phyloP scores from a whole-genome alignment of 2,329 filamentous ascomycete genomes.

The Conoideocrella luteorostrata region DNA sequence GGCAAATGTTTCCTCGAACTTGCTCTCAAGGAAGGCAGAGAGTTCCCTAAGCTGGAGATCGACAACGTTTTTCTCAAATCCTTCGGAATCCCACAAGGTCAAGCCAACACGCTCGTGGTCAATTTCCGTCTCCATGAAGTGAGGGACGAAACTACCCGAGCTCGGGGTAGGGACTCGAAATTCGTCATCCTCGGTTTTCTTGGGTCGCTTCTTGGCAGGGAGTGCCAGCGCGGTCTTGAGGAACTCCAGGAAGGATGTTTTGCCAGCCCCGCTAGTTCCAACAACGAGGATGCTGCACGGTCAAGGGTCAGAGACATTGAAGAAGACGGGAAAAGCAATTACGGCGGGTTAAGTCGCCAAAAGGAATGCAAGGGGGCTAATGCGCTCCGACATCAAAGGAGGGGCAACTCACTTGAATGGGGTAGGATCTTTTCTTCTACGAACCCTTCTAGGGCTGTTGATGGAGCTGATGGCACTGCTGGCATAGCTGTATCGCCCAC shows the following conservation, averaged over 20 bases:
- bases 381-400: not conserved
- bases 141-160: slow-evolving; percentile 70
- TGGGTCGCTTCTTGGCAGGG: slow-evolving; percentile 69
- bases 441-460: slow-evolving; percentile 86
- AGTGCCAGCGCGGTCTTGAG: slow-evolving; percentile 79
- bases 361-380: not conserved
- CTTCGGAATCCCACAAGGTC: slow-evolving; percentile 94
- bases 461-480: slow-evolving; percentile 85
- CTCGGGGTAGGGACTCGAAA: slow-evolving; percentile 45
- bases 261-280: slow-evolving; percentile 80
- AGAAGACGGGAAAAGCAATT: not conserved
- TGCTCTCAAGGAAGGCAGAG: slow-evolving; percentile 87
- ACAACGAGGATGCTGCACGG: slow-evolving; percentile 73
- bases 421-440: slow-evolving; percentile 93
- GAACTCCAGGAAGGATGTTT: slow-evolving; percentile 96
- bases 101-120: slow-evolving; percentile 86
- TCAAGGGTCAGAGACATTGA: slow-evolving; percentile 9
- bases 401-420: slow-evolving; percentile 87
- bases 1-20: slow-evolving; percentile 94
- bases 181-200: slow-evolving; percentile 52
- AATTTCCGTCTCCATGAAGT: slow-evolving; percentile 91
- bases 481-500: slow-evolving; percentile 92
- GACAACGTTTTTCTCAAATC: slow-evolving; percentile 88
- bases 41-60: slow-evolving; percentile 92
- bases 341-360: not conserved